Evolutionary conservation across 257 asterid genomes (phyloP), one percentile per base, ranked within the genome.

Genomic region (Solanum appendiculatum): DNA sequence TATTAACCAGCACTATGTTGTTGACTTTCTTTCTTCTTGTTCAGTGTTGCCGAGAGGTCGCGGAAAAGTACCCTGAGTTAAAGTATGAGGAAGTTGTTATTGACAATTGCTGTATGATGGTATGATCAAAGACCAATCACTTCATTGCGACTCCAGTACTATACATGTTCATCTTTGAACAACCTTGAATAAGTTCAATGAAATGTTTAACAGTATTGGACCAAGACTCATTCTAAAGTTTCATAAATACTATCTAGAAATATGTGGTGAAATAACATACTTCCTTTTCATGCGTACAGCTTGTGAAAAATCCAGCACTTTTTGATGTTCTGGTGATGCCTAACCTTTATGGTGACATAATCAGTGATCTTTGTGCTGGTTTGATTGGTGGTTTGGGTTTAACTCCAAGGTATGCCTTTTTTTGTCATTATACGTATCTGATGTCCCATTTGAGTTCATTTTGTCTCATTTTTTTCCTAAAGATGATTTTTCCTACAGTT

Each of bases 41-140:
- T 91, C 95, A 96, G 99, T 96, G 99, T 88, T 96, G 99, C 86
- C 94, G 98, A 44, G 99, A 96, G 93, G 98, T 96, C 58, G 98
- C 98, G 3, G 98, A 93, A 89, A 96, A 96, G 93, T 95, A 96
- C 87, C 98, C 98, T 1, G 98, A 96, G 83, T 92, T 96, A 68
- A 87, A 40, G 69, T 96, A 96, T 80, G 99, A 96, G 91, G 99
- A 96, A 94, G 99, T 96, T 88, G 95, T 95, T 64, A 96, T 96
- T 39, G 99, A 96, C 92, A 96, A 96, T 89, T 96, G 99, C 88
- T 93, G 98, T 90, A 94, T 96, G 98, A 95, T 95, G 99, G 99
- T 96, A 93, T 69, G 42, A 7, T 69, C 40, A 68, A 68, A 68
- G 75, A 68, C 36, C 73, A 51, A 88, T 64, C 86, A 11, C 75